Conservation (phyloP, 177 flowering plant genomes). For the Tripterygium wilfordii region DNA sequence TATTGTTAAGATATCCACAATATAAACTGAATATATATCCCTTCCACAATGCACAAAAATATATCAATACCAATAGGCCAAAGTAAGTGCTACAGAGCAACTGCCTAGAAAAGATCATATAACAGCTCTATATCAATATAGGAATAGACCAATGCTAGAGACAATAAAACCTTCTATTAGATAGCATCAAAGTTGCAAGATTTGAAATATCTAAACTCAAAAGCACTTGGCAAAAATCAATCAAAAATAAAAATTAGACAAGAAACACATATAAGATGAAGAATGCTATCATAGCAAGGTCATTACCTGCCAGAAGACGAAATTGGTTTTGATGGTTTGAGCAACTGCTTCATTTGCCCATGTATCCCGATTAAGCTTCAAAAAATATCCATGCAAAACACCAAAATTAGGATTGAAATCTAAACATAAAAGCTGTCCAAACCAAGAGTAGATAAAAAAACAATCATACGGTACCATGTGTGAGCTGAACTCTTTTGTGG, state of each 20-base stretch:
- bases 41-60: too few species aligned
- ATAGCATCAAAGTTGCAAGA: too few species aligned
- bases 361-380: slow-evolving; percentile 94
- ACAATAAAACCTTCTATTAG: too few species aligned
- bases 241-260: neutral
- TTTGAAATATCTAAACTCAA: too few species aligned
- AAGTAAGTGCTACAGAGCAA: too few species aligned
- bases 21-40: too few species aligned
- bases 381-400: slow-evolving; percentile 8
- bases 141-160: too few species aligned
- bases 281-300: neutral
- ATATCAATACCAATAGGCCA: too few species aligned
- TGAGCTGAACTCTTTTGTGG: slow-evolving; percentile 89
- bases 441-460: neutral
- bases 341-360: slow-evolving; percentile 99
- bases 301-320: slow-evolving; percentile 97
- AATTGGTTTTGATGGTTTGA: slow-evolving; percentile 75
- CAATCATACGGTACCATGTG: slow-evolving; percentile 62
- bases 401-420: neutral
- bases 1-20: too few species aligned
- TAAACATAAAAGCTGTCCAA: neutral
- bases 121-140: too few species aligned
- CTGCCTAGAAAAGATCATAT: too few species aligned
- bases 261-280: neutral
- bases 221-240: too few species aligned